Evolutionary conservation across 257 asterid genomes (phyloP).

Genomic region (Lavandula angustifolia): DNA sequence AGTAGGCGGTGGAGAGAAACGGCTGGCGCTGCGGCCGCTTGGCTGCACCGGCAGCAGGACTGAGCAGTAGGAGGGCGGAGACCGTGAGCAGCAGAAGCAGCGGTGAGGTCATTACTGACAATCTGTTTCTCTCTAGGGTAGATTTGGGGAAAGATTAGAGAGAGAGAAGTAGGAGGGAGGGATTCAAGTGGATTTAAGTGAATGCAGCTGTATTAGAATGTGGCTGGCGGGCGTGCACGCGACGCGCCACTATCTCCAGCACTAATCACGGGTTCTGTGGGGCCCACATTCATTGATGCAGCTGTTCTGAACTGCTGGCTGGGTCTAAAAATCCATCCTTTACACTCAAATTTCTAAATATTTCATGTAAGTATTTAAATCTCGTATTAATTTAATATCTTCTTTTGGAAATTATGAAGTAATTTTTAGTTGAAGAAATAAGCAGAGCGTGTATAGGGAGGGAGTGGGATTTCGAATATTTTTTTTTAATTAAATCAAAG

Average conservation of each 20-base stretch:
- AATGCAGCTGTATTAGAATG: constrained; percentile 6
- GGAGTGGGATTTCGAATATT: too few species aligned
- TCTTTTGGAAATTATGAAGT: background rate
- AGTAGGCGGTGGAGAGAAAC: constrained; percentile 45
- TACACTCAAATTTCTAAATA: too few species aligned
- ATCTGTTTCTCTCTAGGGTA: background rate
- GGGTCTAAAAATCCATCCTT: too few species aligned
- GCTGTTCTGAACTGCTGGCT: too few species aligned
- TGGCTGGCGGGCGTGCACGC: background rate
- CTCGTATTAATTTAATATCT: too few species aligned
- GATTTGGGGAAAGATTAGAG: background rate
- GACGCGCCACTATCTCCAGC: constrained; percentile 38
- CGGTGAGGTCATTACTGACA: constrained; percentile 36
- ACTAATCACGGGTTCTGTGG: constrained; percentile 48
- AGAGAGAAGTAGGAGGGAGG: constrained; percentile 21
- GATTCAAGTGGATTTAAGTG: constrained; percentile 10
- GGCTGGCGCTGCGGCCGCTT: constrained; percentile 32
- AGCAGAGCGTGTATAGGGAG: background rate
- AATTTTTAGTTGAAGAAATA: background rate
- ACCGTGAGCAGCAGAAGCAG: constrained; percentile 32
- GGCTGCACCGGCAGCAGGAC: constrained; percentile 9
- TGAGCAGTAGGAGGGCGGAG: constrained; percentile 27
- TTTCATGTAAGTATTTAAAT: too few species aligned
- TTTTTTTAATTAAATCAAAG: background rate
- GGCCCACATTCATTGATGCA: constrained; percentile 25